phyloP scores from a whole-genome alignment of 306 rosid species.

The Fragaria nilgerrensis region DNA sequence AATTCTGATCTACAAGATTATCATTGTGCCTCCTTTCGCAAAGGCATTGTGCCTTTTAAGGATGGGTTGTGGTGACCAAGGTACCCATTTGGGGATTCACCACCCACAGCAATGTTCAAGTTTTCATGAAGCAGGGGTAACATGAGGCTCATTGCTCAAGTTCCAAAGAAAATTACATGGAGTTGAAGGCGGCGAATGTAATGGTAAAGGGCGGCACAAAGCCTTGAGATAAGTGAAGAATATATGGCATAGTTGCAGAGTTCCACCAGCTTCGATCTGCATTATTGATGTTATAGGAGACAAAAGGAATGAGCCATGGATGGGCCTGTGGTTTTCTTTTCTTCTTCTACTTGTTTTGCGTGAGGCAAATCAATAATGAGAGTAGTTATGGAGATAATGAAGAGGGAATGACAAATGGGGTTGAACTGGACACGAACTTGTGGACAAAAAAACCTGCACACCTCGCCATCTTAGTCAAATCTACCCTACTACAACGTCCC shows the following conservation, averaged over 20 bases:
- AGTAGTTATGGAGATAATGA: conserved; percentile 34
- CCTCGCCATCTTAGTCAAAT: conserved; percentile 17
- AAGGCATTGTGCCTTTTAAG: not conserved
- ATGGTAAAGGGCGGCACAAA: conserved; percentile 17
- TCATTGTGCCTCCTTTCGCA: conserved; percentile 1
- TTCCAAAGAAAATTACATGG: conserved; percentile 8
- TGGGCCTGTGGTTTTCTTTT: conserved; percentile 48
- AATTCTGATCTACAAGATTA: not conserved
- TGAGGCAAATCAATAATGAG: conserved; percentile 22
- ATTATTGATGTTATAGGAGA: conserved; percentile 47
- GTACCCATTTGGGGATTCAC: not conserved
- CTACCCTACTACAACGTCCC: not conserved
- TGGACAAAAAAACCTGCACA: conserved; percentile 40
- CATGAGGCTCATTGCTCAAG: conserved; percentile 2
- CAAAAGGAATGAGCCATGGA: conserved; percentile 55
- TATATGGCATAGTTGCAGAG: conserved; percentile 15
- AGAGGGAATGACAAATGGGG: conserved; percentile 35
- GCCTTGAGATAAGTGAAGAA: conserved; percentile 18
- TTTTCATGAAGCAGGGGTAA: not conserved
- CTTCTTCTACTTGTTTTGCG: conserved; percentile 48
- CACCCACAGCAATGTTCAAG: not conserved
- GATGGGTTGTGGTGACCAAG: not conserved
- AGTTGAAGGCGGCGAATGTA: conserved; percentile 20
- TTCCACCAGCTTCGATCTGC: conserved; percentile 35
- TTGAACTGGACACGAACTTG: conserved; percentile 43